Evolutionary conservation across 495 filamentous ascomycete species (phyloP).

Genomic region (Chaetomium tenue): DNA sequence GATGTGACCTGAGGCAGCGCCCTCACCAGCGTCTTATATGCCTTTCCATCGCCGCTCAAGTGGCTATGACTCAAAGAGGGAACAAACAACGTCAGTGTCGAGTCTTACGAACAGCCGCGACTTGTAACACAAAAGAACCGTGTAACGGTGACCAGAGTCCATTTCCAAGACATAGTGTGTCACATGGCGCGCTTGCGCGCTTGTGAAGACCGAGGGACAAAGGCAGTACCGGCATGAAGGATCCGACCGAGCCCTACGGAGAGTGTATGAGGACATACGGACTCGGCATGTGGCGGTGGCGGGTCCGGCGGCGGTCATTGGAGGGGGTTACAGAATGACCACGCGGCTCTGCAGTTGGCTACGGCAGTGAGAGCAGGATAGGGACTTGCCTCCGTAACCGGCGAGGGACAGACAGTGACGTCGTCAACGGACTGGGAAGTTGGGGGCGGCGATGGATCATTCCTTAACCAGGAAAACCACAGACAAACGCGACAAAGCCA

Average conservation of each 20-base stretch:
- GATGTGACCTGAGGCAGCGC: not conserved
- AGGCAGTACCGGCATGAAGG: constrained; percentile 2
- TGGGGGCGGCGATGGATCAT: constrained; percentile 2
- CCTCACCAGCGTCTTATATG: not conserved
- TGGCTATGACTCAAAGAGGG: not conserved
- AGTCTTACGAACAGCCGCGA: not conserved
- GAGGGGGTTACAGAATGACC: not conserved
- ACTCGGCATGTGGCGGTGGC: constrained; percentile 15
- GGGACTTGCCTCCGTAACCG: not conserved
- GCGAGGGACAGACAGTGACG: not conserved
- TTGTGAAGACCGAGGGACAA: not conserved
- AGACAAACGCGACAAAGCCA: not conserved
- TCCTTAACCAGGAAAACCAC: not conserved
- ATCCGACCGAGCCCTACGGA: not conserved
- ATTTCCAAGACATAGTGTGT: not conserved
- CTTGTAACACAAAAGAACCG: constrained; percentile 1
- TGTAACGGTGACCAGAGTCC: not conserved
- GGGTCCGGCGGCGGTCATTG: not conserved
- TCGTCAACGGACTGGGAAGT: not conserved
- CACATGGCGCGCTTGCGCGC: not conserved
- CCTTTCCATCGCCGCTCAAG: not conserved
- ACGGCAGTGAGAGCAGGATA: not conserved
- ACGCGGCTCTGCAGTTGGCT: not conserved
- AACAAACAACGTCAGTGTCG: not conserved
- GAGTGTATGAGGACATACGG: not conserved